These are phyloP conservation scores for Cyclotella cryptica DNA, from an alignment of 108 stramenopile genomes.

Conservation along the genomic window DNA sequence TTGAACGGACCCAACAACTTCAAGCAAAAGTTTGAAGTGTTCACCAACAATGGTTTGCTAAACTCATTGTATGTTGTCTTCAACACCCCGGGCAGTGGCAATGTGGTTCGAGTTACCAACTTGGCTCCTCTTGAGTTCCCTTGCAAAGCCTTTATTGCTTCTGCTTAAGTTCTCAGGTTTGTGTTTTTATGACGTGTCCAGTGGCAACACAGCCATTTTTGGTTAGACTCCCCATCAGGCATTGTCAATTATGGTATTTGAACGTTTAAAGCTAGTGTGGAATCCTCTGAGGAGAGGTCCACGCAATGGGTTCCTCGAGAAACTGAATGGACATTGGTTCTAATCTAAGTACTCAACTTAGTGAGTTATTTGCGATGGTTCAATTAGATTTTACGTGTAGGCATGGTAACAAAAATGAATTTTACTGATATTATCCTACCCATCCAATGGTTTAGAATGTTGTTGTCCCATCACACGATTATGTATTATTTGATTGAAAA, in stretches of 20 bases:
- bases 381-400: slow-evolving; percentile 8
- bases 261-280: background rate
- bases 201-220: too few relatives aligned
- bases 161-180: slow-evolving; percentile 30
- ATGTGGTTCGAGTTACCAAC: slow-evolving; percentile 60
- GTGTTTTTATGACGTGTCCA: background rate
- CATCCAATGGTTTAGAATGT: too few relatives aligned
- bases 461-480: too few relatives aligned
- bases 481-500: too few relatives aligned
- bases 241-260: too few relatives aligned
- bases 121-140: slow-evolving; percentile 64
- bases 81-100: slow-evolving; percentile 61
- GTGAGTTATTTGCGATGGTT: slow-evolving; percentile 13
- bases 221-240: too few relatives aligned
- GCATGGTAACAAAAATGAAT: slow-evolving; percentile 13
- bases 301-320: too few relatives aligned
- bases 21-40: slow-evolving; percentile 64
- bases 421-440: background rate
- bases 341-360: slow-evolving; percentile 10
- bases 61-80: slow-evolving; percentile 61
- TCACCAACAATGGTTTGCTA: slow-evolving; percentile 60
- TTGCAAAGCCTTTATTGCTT: slow-evolving; percentile 60
- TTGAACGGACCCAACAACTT: slow-evolving; percentile 65
- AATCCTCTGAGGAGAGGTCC: background rate
- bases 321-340: background rate